Base-by-base conservation (phyloP, 2,329 filamentous ascomycete genomes). In the Plectosphaerella plurivora region DNA sequence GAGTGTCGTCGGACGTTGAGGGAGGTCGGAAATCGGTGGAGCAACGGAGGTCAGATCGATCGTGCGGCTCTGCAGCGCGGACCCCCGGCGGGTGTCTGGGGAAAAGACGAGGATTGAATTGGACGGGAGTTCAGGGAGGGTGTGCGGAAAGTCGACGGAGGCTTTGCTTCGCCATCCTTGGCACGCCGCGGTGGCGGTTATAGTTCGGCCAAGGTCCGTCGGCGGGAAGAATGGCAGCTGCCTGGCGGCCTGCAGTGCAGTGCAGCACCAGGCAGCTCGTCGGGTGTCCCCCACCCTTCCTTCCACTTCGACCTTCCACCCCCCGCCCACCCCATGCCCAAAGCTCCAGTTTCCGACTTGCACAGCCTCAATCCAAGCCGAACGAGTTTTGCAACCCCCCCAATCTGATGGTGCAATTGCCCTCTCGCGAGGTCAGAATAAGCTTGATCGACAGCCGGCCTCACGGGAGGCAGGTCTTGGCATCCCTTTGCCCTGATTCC, bases 121-220 rank as follows among this genome's bases (percentile, higher is more conserved):
- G 41, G 18, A 8, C 18, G 7, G 37, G 18, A 10, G 41, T 20
- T 44, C 41, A 12, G 41, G 41, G 41, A 44, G 41, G 41, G 41
- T 44, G 41, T 44, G 41, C 18, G 28, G 41, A 44, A 44, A 44
- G 41, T 44, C 18, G 41, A 44, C 41, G 41, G 41, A 44, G 41
- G 41, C 41, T 44, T 44, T 44, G 41, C 41, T 44, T 44, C 41
- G 41, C 41, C 41, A 44, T 44, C 41, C 41, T 44, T 44, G 41
- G 41, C 41, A 44, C 18, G 15, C 10, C 37, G 37, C 5, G 41
- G 41, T 44, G 41, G 41, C 41, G 41, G 41, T 44, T 44, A 44
- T 44, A 44, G 41, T 44, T 44, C 41, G 41, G 41, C 16, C 41
- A 44, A 44, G 41, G n/a, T 44, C 41, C 41, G 41, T 44, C 8